phyloP scores from a whole-genome alignment of 2,329 filamentous ascomycete species.

The Cladophialophora chaetospira region DNA sequence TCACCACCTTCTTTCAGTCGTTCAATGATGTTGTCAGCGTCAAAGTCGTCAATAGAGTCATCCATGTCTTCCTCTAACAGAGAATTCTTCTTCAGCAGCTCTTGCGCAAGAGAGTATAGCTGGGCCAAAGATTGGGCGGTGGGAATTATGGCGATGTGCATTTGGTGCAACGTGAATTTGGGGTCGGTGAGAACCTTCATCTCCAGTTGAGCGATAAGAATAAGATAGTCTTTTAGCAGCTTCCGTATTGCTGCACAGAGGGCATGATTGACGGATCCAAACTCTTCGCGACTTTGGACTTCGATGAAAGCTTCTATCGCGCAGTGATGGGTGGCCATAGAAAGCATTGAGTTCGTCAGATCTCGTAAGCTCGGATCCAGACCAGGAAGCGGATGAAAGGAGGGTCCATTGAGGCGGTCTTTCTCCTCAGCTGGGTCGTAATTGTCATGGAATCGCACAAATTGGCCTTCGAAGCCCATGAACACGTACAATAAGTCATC shows the following conservation, averaged over 20 bases:
- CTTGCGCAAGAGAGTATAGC: constrained; percentile 81
- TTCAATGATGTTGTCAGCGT: constrained; percentile 91
- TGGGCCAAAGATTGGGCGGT: constrained; percentile 91
- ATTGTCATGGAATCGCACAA: constrained; percentile 79
- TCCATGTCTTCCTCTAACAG: constrained; percentile 78
- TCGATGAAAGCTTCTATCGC: constrained; percentile 92
- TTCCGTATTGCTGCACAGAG: constrained; percentile 93
- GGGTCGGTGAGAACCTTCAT: constrained; percentile 87
- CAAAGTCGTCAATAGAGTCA: constrained; percentile 71
- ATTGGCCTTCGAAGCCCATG: constrained; percentile 98
- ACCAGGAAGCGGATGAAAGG: constrained; percentile 76
- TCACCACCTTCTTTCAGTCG: constrained; percentile 85
- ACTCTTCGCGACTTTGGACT: constrained; percentile 88
- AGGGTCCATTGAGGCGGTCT: constrained; percentile 79
- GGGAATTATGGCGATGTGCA: constrained; percentile 87
- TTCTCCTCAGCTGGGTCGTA: constrained; percentile 86
- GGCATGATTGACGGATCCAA: constrained; percentile 92
- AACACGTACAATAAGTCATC: constrained; percentile 93
- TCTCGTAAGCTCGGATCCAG: constrained; percentile 91
- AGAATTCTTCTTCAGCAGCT: constrained; percentile 84
- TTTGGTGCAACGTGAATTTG: constrained; percentile 86
- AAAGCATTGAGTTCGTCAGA: constrained; percentile 83
- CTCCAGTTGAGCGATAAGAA: constrained; percentile 90
- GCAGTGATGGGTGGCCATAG: constrained; percentile 90
- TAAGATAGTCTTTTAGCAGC: constrained; percentile 87